A percentile compares a stretch with the other conserved stretches of the same genome.
Evolutionary conservation across 2,329 filamentous ascomycete species (phyloP).

Genomic region (Microsporum ferrugineum): DNA sequence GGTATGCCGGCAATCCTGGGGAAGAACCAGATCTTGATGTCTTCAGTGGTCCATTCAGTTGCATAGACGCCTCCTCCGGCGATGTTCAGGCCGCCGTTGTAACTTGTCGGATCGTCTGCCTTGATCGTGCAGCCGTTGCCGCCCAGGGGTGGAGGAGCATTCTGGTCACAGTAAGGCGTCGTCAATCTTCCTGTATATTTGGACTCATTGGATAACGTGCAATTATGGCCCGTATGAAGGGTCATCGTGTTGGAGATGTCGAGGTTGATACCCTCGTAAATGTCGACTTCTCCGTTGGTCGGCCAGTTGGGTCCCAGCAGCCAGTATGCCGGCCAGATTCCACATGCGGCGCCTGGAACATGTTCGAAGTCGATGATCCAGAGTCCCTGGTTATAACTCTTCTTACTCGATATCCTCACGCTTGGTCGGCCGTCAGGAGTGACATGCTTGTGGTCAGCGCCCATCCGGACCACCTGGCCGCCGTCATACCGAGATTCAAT

Average conservation of each 20-base stretch:
- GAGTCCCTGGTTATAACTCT: slow-evolving; percentile 36
- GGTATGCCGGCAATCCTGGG: slow-evolving; percentile 33
- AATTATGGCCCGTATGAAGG: slow-evolving; percentile 38
- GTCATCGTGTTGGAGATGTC: slow-evolving; percentile 36
- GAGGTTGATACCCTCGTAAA: slow-evolving; percentile 43
- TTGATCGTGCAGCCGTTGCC: slow-evolving; percentile 36
- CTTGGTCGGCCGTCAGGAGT: slow-evolving; percentile 32
- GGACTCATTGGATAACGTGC: slow-evolving; percentile 31
- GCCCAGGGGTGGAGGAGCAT: slow-evolving; percentile 27
- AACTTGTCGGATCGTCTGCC: slow-evolving; percentile 28
- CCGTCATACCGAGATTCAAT: slow-evolving; percentile 19
- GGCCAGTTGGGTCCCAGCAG: slow-evolving; percentile 34
- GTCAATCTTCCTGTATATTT: slow-evolving; percentile 41
- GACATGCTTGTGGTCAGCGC: slow-evolving; percentile 34
- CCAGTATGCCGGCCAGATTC: slow-evolving; percentile 43
- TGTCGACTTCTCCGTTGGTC: slow-evolving; percentile 38
- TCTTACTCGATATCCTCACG: slow-evolving; percentile 36
- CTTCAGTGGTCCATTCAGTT: slow-evolving; percentile 36
- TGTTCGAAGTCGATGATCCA: slow-evolving; percentile 40
- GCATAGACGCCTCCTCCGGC: slow-evolving; percentile 41
- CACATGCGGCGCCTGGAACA: slow-evolving; percentile 39
- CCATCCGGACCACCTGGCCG: slow-evolving; percentile 32
- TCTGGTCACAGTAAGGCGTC: slow-evolving; percentile 40
- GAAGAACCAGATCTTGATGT: slow-evolving; percentile 45
- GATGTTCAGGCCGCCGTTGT: slow-evolving; percentile 44